Base-by-base conservation (phyloP, 2,329 filamentous ascomycete species). In the Pleurostoma richardsiae region DNA sequence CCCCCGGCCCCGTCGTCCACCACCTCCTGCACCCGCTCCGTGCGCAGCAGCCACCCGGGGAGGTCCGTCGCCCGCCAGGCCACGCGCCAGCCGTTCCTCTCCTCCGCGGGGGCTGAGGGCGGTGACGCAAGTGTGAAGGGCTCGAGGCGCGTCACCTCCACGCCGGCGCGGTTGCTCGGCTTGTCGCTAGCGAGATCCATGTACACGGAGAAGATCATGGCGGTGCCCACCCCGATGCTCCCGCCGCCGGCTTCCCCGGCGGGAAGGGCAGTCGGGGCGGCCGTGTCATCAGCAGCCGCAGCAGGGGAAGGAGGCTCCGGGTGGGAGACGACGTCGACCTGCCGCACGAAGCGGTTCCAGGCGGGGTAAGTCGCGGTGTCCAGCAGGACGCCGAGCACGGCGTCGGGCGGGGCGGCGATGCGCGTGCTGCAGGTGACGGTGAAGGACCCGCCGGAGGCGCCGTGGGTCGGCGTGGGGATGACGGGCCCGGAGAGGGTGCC, bases 1-100 rank as follows among this genome's bases (percentile, higher is more conserved):
- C 59, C 61, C 19, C 54, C 59, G 4, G 54, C 55, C 7, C 49
- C 55, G 30, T 59, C 57, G 39, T 58, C 59, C 30, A 68, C 54
- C 47, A 73, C 64, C 54, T 74, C 72, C 57, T 74, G 71, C 10
- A 72, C 64, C 41, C 69, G 58, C 59, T 74, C 69, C 4, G 56
- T 57, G 10, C 59, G 55, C 38, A 72, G 53, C 46, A 69, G 54
- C 55, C 67, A 60, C 8, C 48, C 46, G 2, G 62, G 57, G 40
- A 60, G 52, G 28, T 52, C 53, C n/a, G 63, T 62, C 4, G 54
- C 52, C 50, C 59, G 63, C 71, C 70, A 73, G 8, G 61, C 65
- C 19, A 74, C 58, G 30, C 67, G 58, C 53, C 64, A 66, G 5
- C 70, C 70, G 38, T 53, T 58, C 30, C 33, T 41, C 8, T 8